Conservation (phyloP, 768 basidiomycete genomes). For the Serpula lacrymans region DNA sequence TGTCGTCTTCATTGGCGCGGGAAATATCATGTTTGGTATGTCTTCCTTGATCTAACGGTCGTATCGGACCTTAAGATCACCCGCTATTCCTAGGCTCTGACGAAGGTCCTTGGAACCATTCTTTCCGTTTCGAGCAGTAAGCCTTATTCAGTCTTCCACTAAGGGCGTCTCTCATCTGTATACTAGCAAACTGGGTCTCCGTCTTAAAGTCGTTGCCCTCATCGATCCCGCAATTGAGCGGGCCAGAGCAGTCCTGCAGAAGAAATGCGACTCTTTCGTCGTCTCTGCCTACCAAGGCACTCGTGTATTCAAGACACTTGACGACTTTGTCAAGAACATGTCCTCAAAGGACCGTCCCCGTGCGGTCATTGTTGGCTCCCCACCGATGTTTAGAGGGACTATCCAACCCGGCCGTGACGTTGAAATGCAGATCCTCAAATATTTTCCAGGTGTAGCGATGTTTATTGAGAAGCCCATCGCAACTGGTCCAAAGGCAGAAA, state of each 20-base stretch:
- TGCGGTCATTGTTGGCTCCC: conserved; percentile 85
- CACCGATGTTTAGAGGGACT: conserved; percentile 91
- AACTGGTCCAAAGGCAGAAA: conserved; percentile 68
- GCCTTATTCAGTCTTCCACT: conserved; percentile 18
- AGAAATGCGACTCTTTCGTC: conserved; percentile 93
- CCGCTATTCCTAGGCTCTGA: conserved; percentile 56
- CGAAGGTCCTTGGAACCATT: conserved; percentile 92
- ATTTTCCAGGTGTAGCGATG: conserved; percentile 85
- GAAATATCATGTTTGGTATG: conserved; percentile 96
- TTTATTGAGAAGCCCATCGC: conserved; percentile 94
- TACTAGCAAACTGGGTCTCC: conserved; percentile 84
- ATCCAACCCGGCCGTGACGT: conserved; percentile 74
- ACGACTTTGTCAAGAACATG: conserved; percentile 78
- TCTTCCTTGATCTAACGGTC: not conserved
- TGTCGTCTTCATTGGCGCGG: conserved; percentile 92
- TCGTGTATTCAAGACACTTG: conserved; percentile 76
- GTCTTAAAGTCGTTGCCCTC: conserved; percentile 93
- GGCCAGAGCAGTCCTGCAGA: conserved; percentile 73
- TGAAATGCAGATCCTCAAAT: conserved; percentile 81
- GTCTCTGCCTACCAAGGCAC: conserved; percentile 91
- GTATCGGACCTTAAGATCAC: conserved; percentile 7
- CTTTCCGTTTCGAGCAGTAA: conserved; percentile 86
- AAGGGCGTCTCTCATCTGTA: conserved; percentile 9
- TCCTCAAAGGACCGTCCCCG: conserved; percentile 63
- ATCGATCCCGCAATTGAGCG: conserved; percentile 89